Percentiles rank a stretch among this genome's conserved stretches.
Conservation (phyloP, 139 green algal species). For the Chlorella sp. region DNA sequence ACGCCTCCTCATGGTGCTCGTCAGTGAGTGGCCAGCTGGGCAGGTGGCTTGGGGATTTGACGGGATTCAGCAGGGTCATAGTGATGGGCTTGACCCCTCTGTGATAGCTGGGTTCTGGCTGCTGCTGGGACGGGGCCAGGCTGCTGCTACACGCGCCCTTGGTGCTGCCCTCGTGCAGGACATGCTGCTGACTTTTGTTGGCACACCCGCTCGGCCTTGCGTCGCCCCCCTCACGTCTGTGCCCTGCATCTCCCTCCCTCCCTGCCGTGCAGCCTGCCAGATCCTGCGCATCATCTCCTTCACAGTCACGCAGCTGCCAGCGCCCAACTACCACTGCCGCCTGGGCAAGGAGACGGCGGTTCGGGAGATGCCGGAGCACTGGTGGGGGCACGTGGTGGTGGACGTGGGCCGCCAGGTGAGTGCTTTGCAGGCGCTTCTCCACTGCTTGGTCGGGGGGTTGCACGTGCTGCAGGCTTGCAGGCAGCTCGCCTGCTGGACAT, state of each 20-base stretch:
- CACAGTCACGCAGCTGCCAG: conserved; percentile 83
- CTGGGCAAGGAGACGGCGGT: conserved; percentile 58
- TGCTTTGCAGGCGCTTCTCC: neutral
- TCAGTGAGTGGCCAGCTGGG: conserved; percentile 68
- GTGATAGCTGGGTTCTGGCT: too few species aligned
- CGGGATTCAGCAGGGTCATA: too few species aligned
- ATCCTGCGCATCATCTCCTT: conserved; percentile 90
- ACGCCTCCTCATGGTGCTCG: conserved; percentile 81
- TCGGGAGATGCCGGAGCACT: conserved; percentile 68
- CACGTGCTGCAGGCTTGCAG: neutral
- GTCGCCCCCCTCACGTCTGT: too few species aligned
- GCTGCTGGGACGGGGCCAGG: too few species aligned
- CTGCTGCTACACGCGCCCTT: too few species aligned
- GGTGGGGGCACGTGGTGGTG: conserved; percentile 76
- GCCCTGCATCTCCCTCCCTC: neutral
- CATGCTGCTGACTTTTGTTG: too few species aligned
- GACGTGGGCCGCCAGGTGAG: conserved; percentile 62
- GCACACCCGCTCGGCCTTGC: too few species aligned
- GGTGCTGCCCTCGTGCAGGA: too few species aligned
- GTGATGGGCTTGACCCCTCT: too few species aligned
- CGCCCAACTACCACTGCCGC: conserved; percentile 89
- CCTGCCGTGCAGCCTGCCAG: conserved; percentile 73
- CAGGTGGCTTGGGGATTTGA: too few species aligned
- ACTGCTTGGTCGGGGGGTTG: too few species aligned
- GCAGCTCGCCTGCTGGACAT: too few species aligned